A percentile compares a stretch with the other conserved stretches of the same genome.
Evolutionary conservation across 1,284 basidiomycete species (phyloP).

Genomic region (Ustilago bromivora): DNA sequence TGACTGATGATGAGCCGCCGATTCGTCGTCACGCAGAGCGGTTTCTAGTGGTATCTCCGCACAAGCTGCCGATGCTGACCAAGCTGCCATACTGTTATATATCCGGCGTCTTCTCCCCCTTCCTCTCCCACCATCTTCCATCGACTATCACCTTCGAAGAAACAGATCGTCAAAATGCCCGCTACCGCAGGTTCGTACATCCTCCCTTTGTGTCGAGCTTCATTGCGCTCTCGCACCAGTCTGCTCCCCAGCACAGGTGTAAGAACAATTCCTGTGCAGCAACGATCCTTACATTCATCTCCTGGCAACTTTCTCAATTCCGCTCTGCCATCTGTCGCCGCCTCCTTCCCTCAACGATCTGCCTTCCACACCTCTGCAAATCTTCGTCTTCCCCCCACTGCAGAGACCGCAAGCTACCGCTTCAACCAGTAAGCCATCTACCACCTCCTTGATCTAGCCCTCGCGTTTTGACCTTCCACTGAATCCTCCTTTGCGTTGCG

Average conservation of each 20-base stretch:
- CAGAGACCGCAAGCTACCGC: conserved; percentile 65
- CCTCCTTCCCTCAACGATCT: background rate
- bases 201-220: background rate
- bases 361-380: background rate
- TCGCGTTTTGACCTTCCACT: background rate
- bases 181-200: conserved; percentile 55
- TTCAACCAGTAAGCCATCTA: conserved; percentile 61
- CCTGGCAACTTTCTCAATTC: conserved; percentile 8
- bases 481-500: background rate
- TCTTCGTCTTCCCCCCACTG: conserved; percentile 15
- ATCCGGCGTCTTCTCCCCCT: background rate
- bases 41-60: conserved; percentile 11
- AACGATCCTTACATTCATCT: conserved; percentile 16
- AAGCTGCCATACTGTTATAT: background rate
- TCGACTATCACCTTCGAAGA: background rate
- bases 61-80: background rate
- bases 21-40: background rate
- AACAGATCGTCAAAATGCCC: conserved; percentile 43
- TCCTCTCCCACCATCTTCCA: background rate
- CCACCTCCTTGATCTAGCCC: background rate
- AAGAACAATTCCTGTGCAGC: background rate
- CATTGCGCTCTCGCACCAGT: background rate
- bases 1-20: conserved; percentile 12
- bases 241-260: background rate
- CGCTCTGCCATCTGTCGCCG: background rate